Conservation (phyloP, 768 basidiomycete species). For the Naganishia randhawae region DNA sequence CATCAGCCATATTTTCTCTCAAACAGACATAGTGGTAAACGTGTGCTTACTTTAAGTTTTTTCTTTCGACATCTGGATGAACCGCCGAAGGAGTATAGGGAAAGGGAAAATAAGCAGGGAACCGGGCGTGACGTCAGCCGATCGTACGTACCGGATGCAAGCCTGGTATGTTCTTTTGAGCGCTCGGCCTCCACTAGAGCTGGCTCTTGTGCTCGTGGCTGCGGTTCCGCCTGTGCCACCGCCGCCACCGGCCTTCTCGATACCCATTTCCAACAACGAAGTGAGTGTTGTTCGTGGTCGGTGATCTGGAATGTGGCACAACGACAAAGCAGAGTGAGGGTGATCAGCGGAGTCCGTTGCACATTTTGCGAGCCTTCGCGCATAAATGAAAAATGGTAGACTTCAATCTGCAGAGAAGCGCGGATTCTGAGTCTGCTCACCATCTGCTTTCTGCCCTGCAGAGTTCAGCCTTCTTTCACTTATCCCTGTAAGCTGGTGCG, state of each 20-base stretch:
- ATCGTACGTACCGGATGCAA: slow-evolving; percentile 11
- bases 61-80: slow-evolving; percentile 19
- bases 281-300: background rate
- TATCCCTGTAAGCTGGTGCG: background rate
- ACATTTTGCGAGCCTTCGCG: no score
- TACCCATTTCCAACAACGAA: background rate
- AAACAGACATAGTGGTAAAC: no score
- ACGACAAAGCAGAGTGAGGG: background rate
- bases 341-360: no score
- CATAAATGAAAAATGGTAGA: no score
- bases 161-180: slow-evolving; percentile 21
- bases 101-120: background rate
- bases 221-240: background rate
- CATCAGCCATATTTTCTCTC: no score
- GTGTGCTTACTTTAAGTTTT: slow-evolving; percentile 21
- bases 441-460: background rate
- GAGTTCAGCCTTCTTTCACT: background rate
- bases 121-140: background rate
- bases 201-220: background rate
- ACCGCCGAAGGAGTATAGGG: background rate
- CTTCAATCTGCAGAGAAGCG: background rate
- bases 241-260: background rate
- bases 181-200: background rate
- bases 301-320: background rate
- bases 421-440: background rate